Base-by-base conservation (phyloP, 1,139 yeast species). In the Barnettozyma hawaiiensis region DNA sequence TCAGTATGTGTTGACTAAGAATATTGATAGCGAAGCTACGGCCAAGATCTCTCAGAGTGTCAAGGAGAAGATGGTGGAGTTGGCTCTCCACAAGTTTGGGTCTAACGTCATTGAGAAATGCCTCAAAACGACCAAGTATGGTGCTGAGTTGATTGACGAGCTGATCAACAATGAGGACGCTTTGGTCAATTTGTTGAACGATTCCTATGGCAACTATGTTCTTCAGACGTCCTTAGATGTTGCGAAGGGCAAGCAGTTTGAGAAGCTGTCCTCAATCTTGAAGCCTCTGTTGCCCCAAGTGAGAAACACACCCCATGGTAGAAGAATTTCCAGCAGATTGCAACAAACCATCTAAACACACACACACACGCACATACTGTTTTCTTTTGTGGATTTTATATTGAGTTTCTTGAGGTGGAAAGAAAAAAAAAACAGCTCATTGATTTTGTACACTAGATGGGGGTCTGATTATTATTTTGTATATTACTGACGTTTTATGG, bases 91-190 rank as follows among this genome's bases (percentile, higher is more conserved):
- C 63, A 92, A 92, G 66, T 92, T 92, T 68, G 95, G 96, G 11
- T 87, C 96, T 16, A 92, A 92, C 59, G 98, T 92, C 37, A 84
- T 92, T 63, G 98, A 92, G 63, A 90, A 89, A 64, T 79, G 90
- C 40, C 67, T 89, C 50, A 73, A 89, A 57, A 76, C 81, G 22
- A 71, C 79, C 8, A 67, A 68, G 7, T 67, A 76, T 28, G 66
- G 76, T 1, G 70, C 62, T 16, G 61, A 53, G 3, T 54, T 67
- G 40, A 63, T 69, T 31, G 50, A 56, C 21, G 77, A 78, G 53
- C 60, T 82, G 33, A 61, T 78, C 39, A 62, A 62, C 9, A 63
- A 66, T 16, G 67, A 73, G 15, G 54, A 64, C 12, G 69, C 70
- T 31, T 63, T 81, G 46, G 73, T 71, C 43, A 66, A 70, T 31